A percentile compares a stretch with the other conserved stretches of the same genome.
Evolutionary conservation across 495 filamentous ascomycete genomes (phyloP).

Genomic region (Neurospora sp.): DNA sequence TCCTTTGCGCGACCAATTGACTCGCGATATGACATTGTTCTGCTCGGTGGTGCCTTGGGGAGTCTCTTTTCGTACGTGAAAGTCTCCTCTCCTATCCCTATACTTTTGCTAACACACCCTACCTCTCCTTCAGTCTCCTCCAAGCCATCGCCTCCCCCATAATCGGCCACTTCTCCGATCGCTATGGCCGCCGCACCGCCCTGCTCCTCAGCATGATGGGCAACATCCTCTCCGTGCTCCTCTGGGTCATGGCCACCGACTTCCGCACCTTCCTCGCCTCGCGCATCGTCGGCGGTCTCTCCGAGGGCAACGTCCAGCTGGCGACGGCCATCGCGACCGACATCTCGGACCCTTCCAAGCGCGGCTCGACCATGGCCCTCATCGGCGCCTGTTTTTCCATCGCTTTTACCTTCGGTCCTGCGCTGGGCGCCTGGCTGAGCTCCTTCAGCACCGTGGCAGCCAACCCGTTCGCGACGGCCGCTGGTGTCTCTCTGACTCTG

Average conservation of each 20-base stretch:
- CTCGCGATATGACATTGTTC: conserved; percentile 91
- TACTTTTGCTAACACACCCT: conserved; percentile 2
- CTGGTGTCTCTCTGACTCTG: conserved; percentile 70
- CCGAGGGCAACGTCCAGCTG: conserved; percentile 94
- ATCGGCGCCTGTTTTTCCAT: conserved; percentile 95
- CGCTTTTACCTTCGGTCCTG: conserved; percentile 92
- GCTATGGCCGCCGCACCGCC: conserved; percentile 77
- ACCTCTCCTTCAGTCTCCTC: conserved; percentile 39
- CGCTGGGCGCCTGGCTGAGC: conserved; percentile 76
- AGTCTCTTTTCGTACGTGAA: conserved; percentile 65
- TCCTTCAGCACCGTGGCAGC: conserved; percentile 63
- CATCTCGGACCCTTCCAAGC: conserved; percentile 70
- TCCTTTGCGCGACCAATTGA: conserved; percentile 89
- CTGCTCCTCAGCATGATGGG: conserved; percentile 91
- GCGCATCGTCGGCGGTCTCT: conserved; percentile 83
- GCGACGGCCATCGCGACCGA: conserved; percentile 96
- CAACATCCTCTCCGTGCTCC: conserved; percentile 82
- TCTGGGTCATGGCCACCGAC: conserved; percentile 88
- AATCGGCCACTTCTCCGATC: conserved; percentile 82
- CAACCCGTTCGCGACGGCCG: conserved; percentile 90
- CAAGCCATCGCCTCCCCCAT: conserved; percentile 89
- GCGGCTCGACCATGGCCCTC: conserved; percentile 87
- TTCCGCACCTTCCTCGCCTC: conserved; percentile 93
- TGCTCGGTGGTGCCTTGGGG: conserved; percentile 88
- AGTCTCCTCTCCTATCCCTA: neutral